Base-by-base conservation (phyloP, 2,329 filamentous ascomycete genomes). In the Scytalidium lignicola region DNA sequence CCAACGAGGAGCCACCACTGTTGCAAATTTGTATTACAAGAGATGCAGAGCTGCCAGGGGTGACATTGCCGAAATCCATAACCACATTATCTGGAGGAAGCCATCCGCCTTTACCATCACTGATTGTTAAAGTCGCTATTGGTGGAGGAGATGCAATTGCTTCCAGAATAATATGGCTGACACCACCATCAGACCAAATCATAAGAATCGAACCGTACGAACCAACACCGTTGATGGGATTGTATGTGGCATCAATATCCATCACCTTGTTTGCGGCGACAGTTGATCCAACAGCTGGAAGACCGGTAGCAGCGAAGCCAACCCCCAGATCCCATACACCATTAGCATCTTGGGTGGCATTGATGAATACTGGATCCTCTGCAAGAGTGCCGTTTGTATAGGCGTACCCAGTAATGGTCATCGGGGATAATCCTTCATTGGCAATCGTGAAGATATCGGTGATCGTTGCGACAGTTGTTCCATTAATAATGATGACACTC, bases 341-440 rank as follows among this genome's bases (percentile, higher is more conserved):
- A 45, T 55, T 57, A 10, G 45, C 60, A 10, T 59, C 41, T 17
- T 37, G 32, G 9, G 58, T 62, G 5, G 48, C 49, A 50, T 56
- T 66, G 12, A 52, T 46, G 19, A 52, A 54, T 6, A 46, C 47
- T 15, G 60, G 50, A 23, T 52, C 46, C 23, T 57, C 53, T 10
- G 56, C 53, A 9, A 60, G 44, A 37, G 57, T 52, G 5, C 62
- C 64, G 47, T 61, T 18, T 53, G 58, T 60, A 29, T 55, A 66
- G 12, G 52, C 59, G 47, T 66, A 64, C 3, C 61, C 63, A n/a
- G 54, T 50, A 18, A 70, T 67, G 1, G 52, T 62, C 43, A 70
- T 47, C 2, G 55, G 41, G n/a, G 50, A 54, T 7, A 62, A 58
- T 15, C 66, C 67, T 43, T 62, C 50, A 46, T 70, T 70, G 23